Conservation (phyloP, 2,329 filamentous ascomycete species). For the Trichoderma cornu-damae region DNA sequence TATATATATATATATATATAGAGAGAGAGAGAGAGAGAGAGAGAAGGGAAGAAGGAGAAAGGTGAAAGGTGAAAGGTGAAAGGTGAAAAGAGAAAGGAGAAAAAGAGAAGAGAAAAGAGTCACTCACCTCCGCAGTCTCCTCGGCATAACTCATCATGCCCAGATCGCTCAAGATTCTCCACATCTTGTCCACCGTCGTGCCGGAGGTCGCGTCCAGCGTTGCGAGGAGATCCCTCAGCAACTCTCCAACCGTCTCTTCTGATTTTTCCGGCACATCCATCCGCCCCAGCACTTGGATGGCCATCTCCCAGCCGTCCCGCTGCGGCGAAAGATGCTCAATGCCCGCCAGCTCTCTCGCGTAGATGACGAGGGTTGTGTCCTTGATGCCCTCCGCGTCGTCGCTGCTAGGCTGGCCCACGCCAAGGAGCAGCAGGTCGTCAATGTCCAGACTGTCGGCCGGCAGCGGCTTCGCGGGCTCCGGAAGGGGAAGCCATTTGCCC, state of each 20-base stretch:
- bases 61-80: too few species aligned
- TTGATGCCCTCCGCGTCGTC: conserved; percentile 63
- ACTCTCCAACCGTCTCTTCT: conserved; percentile 65
- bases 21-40: neutral
- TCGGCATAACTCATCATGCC: conserved; percentile 75
- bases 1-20: too few species aligned
- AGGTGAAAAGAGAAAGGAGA: neutral
- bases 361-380: conserved; percentile 71
- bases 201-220: conserved; percentile 60
- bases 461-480: conserved; percentile 39
- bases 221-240: conserved; percentile 63
- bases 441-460: conserved; percentile 66
- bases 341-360: conserved; percentile 63
- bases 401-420: conserved; percentile 54
- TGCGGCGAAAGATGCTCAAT: conserved; percentile 45
- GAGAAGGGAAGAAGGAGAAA: neutral
- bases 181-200: conserved; percentile 73
- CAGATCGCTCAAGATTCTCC: conserved; percentile 69
- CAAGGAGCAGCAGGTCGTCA: conserved; percentile 80
- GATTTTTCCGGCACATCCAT: conserved; percentile 69
- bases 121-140: conserved; percentile 72
- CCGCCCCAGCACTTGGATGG: conserved; percentile 74
- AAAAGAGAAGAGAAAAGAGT: neutral
- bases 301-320: conserved; percentile 82
- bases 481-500: conserved; percentile 69